phyloP scores from a whole-genome alignment of 305 asterid genomes.

The Solanum hybrid region DNA sequence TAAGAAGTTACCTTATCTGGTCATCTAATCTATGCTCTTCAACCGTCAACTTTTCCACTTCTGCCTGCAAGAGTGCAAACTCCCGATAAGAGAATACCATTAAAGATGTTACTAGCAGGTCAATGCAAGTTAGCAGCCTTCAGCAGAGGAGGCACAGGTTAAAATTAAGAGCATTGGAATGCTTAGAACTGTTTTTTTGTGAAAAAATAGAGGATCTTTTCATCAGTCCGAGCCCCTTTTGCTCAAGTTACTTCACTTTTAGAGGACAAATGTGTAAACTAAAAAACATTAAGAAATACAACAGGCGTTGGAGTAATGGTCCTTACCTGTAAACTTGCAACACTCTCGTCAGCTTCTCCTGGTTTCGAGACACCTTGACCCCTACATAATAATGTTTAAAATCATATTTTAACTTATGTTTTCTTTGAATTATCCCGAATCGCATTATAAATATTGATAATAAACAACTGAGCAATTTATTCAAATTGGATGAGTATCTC shows the following conservation, averaged over 20 bases:
- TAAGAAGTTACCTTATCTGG: constrained; percentile 45
- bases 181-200: background rate
- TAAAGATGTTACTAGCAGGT: background rate
- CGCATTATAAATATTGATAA: constrained; percentile 3
- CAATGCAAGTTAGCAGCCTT: background rate
- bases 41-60: constrained; percentile 51
- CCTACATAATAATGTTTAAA: constrained; percentile 33
- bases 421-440: constrained; percentile 13
- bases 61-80: constrained; percentile 54
- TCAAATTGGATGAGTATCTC: constrained; percentile 2
- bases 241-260: background rate
- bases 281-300: background rate
- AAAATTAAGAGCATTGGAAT: background rate
- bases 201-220: background rate
- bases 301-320: background rate
- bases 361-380: constrained; percentile 77
- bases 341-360: constrained; percentile 67
- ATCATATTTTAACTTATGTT: constrained; percentile 21
- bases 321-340: constrained; percentile 67
- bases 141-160: background rate
- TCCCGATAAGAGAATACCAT: background rate
- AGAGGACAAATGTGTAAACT: background rate
- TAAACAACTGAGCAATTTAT: constrained; percentile 2
- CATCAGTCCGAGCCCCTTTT: background rate
- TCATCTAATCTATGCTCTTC: constrained; percentile 70